These are phyloP conservation scores for Fusarium marasasianum DNA, from an alignment of 2,329 filamentous ascomycete species.

Conservation along the genomic window DNA sequence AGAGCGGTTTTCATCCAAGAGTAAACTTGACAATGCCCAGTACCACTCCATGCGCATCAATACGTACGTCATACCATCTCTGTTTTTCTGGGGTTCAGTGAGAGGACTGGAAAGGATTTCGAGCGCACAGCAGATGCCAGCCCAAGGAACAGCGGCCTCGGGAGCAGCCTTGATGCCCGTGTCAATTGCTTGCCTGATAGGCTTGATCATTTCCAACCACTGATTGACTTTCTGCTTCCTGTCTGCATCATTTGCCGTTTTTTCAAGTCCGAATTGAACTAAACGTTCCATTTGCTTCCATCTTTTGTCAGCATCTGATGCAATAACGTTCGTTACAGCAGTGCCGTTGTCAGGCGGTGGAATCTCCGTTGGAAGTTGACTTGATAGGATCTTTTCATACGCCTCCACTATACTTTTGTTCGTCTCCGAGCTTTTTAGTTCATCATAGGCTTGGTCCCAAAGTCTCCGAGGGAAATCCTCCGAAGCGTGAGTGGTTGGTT, in stretches of 20 bases:
- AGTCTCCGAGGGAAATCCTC: neutral
- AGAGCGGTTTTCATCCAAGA: neutral
- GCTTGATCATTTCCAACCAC: neutral
- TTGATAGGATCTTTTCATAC: neutral
- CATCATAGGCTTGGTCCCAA: neutral
- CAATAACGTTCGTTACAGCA: too few relatives aligned
- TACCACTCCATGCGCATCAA: neutral
- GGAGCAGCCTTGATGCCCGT: neutral
- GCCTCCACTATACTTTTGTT: neutral
- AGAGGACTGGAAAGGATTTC: neutral
- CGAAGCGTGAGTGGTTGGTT: too few relatives aligned
- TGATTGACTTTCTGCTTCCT: neutral
- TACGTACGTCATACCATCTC: neutral
- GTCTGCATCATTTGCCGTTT: neutral
- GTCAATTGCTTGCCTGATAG: neutral
- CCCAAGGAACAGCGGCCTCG: neutral
- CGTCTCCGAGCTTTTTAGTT: neutral
- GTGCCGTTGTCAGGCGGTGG: neutral
- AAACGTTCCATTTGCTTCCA: neutral
- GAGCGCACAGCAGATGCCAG: neutral
- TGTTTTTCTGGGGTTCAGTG: neutral
- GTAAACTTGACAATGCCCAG: neutral
- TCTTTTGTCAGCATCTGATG: neutral
- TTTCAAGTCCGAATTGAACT: neutral
- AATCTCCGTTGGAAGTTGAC: neutral